Conservation (phyloP, 176 grass and related monocot genomes). For the Musa itinerans region DNA sequence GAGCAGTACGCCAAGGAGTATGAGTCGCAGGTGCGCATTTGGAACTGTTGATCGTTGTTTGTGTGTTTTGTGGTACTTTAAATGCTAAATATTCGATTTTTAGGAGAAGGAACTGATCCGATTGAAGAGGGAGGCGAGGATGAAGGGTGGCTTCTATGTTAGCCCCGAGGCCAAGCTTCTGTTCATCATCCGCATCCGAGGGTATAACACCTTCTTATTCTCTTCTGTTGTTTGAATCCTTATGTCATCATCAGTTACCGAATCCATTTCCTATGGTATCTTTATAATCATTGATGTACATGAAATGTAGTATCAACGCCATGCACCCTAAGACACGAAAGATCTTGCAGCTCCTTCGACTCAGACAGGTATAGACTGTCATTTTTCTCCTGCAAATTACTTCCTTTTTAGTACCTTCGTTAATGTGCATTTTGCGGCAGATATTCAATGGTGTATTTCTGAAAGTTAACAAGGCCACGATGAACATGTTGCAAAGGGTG, state of each 20-base stretch:
- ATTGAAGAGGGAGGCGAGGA: conserved; percentile 80
- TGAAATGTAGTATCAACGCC: conserved; percentile 65
- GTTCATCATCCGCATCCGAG: conserved; percentile 80
- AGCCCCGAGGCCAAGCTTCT: conserved; percentile 75
- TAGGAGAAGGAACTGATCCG: conserved; percentile 78
- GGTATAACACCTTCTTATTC: conserved; percentile 26
- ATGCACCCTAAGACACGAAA: conserved; percentile 90
- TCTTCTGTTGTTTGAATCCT: background rate
- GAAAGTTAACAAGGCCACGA: conserved; percentile 57
- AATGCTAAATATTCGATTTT: background rate
- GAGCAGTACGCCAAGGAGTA: conserved; percentile 17
- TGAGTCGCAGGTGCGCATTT: background rate
- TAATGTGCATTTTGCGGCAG: background rate
- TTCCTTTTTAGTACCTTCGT: background rate
- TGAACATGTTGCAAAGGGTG: conserved; percentile 30
- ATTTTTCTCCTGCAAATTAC: background rate
- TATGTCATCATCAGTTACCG: background rate
- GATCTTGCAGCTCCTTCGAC: conserved; percentile 70
- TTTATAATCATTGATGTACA: background rate
- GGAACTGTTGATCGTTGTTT: background rate
- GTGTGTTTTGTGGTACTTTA: background rate
- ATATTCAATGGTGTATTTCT: conserved; percentile 83
- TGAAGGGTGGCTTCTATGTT: conserved; percentile 98
- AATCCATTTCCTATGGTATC: background rate
- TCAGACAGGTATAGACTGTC: conserved; percentile 56